Conservation (phyloP, 495 filamentous ascomycete genomes). For the Endocarpon pusillum region DNA sequence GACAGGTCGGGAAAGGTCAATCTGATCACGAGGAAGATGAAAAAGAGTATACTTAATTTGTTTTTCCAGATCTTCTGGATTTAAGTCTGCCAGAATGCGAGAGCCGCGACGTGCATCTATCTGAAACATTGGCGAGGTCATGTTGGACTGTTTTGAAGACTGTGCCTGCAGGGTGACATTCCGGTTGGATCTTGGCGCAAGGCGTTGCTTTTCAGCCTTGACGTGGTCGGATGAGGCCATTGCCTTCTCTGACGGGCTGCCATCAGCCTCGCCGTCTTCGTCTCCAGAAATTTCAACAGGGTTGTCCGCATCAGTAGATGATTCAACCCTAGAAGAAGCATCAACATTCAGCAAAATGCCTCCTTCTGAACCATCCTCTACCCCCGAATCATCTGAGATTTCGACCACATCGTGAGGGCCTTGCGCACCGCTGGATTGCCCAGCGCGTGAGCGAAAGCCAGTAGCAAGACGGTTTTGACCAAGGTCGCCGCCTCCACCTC, state of each 20-base stretch:
- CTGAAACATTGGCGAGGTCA: constrained; percentile 19
- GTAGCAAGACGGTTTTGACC: no score
- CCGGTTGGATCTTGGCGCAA: neutral
- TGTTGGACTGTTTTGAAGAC: constrained; percentile 13
- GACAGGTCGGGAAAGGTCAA: constrained; percentile 49
- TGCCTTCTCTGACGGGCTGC: constrained; percentile 14
- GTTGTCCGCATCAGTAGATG: no score
- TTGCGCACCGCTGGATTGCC: no score
- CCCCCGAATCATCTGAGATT: no score
- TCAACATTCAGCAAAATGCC: no score
- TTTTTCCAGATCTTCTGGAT: constrained; percentile 22
- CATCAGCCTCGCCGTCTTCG: neutral
- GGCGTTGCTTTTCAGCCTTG: neutral
- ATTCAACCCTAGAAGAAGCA: no score
- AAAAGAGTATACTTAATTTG: constrained; percentile 21
- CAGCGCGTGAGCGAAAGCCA: no score
- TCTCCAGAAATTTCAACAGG: no score
- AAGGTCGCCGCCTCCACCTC: neutral
- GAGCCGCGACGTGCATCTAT: no score
- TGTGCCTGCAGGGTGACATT: neutral
- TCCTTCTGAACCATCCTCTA: no score
- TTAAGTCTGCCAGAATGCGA: constrained; percentile 26
- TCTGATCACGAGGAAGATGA: constrained; percentile 41
- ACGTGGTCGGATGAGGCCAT: neutral
- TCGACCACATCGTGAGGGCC: no score